Base-by-base conservation (phyloP, 805 yeast species). In the Wickerhamiella slavikovae region DNA sequence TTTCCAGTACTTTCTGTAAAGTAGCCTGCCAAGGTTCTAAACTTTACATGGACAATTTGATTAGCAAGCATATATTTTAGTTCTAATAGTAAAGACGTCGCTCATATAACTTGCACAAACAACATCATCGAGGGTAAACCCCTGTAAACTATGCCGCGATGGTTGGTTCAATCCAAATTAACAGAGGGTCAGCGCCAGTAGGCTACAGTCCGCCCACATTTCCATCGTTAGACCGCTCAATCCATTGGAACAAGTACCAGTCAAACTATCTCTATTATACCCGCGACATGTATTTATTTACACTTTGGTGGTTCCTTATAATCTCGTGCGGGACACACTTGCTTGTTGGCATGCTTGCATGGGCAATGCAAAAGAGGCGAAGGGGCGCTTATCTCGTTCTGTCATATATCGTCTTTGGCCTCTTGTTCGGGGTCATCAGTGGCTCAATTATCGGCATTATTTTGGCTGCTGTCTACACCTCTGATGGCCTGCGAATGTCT, bases 401-500 rank as follows among this genome's bases (percentile, higher is more conserved):
- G 1, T 15, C 60, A 0, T 4, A 40, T 64, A 0, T 78, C 69
- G 41, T 32, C 2, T 12, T 35, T 2, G 48, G 46, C 10, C 43
- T 44, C 2, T 25, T 41, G n/a, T 43, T 35, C 26, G 94, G 76
- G 0, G 56, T 77, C 25, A 52, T 69, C 2, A 55, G 72, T 1
- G 96, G 95, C 0, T 68, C 83, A 1, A 58, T 79, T 4, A 60
- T 76, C 24, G 95, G 94, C 0, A 56, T 82, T 9, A 46, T 89
- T 38, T 47, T 77, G 12, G 72, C 72, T 21, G 76, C 80, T 1
- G 64, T 82, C 5, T 83, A 83, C 52, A 58, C 63, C 31, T 70
- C 92, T 1, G 93, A 93, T 0, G 60, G 74, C 15, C 68, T 85
- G 42, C 65, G 75, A 15, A 78, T 89, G 91, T 73, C 91, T 9